Evolutionary conservation across 2,329 filamentous ascomycete species (phyloP).

Genomic region (Verticillium isaacii): DNA sequence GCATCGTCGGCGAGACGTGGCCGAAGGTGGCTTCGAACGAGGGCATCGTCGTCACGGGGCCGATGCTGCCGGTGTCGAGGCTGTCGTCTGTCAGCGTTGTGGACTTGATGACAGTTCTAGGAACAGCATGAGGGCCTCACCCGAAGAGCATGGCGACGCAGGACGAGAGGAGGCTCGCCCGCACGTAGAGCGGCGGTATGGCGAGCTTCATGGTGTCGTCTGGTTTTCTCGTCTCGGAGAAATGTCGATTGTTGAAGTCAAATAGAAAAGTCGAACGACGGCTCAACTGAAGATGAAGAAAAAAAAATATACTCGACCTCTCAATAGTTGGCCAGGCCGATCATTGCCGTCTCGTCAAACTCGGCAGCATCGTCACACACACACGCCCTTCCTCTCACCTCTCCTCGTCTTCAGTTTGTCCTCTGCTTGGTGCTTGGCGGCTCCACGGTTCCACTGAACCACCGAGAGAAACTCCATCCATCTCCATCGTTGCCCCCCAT

Average conservation of each 20-base stretch:
- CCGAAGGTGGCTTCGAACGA: slow-evolving; percentile 47
- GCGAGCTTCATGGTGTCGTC: neutral
- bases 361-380: neutral
- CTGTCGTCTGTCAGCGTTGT: slow-evolving; percentile 5
- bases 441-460: neutral
- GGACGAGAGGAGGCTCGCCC: slow-evolving; percentile 22
- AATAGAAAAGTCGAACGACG: neutral
- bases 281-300: neutral
- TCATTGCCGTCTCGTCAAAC: neutral
- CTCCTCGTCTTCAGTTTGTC: neutral
- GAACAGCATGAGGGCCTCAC: slow-evolving; percentile 8
- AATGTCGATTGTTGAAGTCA: too few relatives aligned
- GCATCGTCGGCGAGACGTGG: slow-evolving; percentile 46
- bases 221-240: too few relatives aligned
- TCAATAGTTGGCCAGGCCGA: neutral
- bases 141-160: slow-evolving; percentile 26
- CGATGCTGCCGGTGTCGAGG: slow-evolving; percentile 46
- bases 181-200: slow-evolving; percentile 19
- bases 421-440: neutral
- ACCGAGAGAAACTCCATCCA: neutral
- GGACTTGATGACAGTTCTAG: neutral
- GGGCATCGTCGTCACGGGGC: slow-evolving; percentile 54
- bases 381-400: neutral
- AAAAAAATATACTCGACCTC: neutral
- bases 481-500: too few relatives aligned